Conservation (phyloP, 768 basidiomycete genomes). For the Tylopilus rubrobrunneus region DNA sequence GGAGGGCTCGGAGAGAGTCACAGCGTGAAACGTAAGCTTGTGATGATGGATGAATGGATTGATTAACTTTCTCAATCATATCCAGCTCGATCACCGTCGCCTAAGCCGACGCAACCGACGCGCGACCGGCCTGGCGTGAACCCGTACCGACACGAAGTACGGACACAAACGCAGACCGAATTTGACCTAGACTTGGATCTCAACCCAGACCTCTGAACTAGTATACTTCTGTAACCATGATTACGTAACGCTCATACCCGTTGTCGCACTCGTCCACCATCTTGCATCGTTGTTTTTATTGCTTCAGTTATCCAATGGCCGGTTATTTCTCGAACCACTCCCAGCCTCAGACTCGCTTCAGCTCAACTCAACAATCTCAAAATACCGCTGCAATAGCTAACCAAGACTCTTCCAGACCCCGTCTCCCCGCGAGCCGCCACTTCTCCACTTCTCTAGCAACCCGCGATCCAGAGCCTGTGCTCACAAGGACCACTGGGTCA, state of each 20-base stretch:
- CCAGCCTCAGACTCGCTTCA: constrained; percentile 59
- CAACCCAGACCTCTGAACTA: constrained; percentile 65
- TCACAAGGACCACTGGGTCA: constrained; percentile 36
- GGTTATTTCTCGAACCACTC: constrained; percentile 85
- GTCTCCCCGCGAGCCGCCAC: constrained; percentile 63
- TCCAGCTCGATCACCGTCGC: constrained; percentile 62
- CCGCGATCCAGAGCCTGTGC: constrained; percentile 30
- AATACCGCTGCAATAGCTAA: neutral
- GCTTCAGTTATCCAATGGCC: constrained; percentile 43
- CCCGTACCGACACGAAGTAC: constrained; percentile 69
- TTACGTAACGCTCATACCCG: neutral
- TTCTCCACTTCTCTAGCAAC: constrained; percentile 63
- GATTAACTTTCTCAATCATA: neutral
- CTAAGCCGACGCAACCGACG: constrained; percentile 44
- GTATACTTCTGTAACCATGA: neutral
- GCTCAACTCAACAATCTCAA: constrained; percentile 43
- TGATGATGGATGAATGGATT: neutral
- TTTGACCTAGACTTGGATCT: constrained; percentile 83
- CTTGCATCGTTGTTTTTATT: constrained; percentile 15
- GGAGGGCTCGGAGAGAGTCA: constrained; percentile 78
- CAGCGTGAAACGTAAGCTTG: constrained; percentile 65
- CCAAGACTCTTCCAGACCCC: constrained; percentile 35
- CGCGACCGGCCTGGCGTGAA: constrained; percentile 54
- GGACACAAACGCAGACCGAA: constrained; percentile 54
- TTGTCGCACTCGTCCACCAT: neutral